Evolutionary conservation across 2,329 filamentous ascomycete species (phyloP), one percentile per base, ranked within the genome.

Genomic region (Aureobasidium sp.): DNA sequence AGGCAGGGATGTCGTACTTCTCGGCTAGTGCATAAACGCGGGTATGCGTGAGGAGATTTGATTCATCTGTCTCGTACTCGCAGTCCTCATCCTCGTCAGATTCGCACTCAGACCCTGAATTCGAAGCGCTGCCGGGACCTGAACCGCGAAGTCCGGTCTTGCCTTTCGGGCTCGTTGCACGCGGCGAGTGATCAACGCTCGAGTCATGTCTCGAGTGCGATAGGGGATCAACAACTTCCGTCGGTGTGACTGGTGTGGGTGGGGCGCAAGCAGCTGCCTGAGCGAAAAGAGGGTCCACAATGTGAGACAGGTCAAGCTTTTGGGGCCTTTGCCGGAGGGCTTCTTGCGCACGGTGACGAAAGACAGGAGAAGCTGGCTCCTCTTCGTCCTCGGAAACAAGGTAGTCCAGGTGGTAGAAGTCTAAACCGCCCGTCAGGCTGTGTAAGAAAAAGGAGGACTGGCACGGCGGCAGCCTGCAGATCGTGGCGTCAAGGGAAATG

Each of bases 11-110:
- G 64, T 77, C 78, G 68, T 80, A 81, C 72, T 80, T 80, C 68
- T 80, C 79, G 10, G 77, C 79, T 27, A 80, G 73, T 37, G 78
- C 77, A 67, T 81, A 81, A 42, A 81, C 76, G 58, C 76, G 75
- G 15, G 77, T 75, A 66, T 81, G 79, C 17, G 75, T 72, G 52
- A 80, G 65, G 6, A 80, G 72, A 67, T 79, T 73, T 6, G 77
- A 72, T 46, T 72, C 70, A 64, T 76, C 73, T 13, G 69, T 67
- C 51, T 75, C 74, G 44, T 71, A 67, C 53, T 75, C 70, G 48
- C 75, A 69, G 13, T 68, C 66, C 15, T 70, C 68, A 23, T 70
- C 68, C 46, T 58, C 66, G 27, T 73, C 71, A 36, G 74, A 72
- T 44, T 76, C 73, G 58, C 64, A 66, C 8, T 67, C 66, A 7